Base-by-base conservation (phyloP, 2,329 filamentous ascomycete species). In the Epicoccum sorghinum region DNA sequence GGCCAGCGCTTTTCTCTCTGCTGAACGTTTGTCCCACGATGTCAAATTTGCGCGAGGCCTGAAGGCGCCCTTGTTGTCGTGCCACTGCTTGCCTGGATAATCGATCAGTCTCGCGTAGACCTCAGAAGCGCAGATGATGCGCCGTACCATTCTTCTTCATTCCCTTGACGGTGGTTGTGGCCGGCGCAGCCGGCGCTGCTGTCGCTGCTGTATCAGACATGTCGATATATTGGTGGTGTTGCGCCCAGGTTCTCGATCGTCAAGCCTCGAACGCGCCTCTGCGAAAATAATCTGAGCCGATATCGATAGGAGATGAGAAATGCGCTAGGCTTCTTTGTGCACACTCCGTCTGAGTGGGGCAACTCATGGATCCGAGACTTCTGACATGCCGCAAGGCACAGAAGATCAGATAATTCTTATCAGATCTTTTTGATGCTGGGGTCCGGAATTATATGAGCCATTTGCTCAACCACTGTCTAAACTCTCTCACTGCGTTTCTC, bases 31-130 rank as follows among this genome's bases (percentile, higher is more conserved):
- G 64, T 88, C 87, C 74, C 89, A 98, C 0, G 91, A 86, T 3
- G 86, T 90, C 64, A 92, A 83, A 24, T 93, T 91, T 8, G 89
- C 83, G 12, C 80, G 86, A 4, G 91, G 93, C 35, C 95, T 88
- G 77, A 98, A 98, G 1, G 95, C 86, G 59, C 88, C 90, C 74
- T 92, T 93, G 25, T 84, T 82, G 47, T 83, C 81, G 73, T 96
- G 92, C 95, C 95, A 99, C 80, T 96, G 90, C 80, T 98, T 97
- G 73, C 95, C 95, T 96, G 71, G 38, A 49, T 47, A 59, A 23
- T 52, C 30, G 40, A 60, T 64, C 37, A 66, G 61, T 39, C 18
- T 33, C 29, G 8, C 7, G n/a, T n/a, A 7, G 4, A 53, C 18
- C 39, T 38, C 44, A 8, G 36, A 48, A 51, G 1, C 4, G 13